phyloP scores from a whole-genome alignment of 106 monocot genomes.

The Dendrobium chrysotoxum region DNA sequence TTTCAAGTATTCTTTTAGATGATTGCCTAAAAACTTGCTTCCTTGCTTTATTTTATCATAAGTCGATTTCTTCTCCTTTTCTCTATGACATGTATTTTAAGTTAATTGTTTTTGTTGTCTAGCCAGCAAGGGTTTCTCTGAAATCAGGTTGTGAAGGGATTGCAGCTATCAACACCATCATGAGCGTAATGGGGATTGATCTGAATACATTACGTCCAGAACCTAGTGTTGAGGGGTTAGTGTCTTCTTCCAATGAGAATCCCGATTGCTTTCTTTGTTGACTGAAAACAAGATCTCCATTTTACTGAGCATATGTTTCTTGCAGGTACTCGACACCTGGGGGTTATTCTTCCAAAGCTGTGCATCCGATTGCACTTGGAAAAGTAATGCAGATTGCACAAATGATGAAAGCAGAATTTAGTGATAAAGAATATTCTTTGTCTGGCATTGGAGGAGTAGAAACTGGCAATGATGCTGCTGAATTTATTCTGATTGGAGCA shows the following conservation, averaged over 20 bases:
- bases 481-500: slow-evolving; percentile 94
- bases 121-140: slow-evolving; percentile 85
- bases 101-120: slow-evolving; percentile 17
- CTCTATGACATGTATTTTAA: background rate
- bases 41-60: background rate
- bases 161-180: slow-evolving; percentile 96
- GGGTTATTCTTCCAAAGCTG: slow-evolving; percentile 91
- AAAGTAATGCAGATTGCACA: slow-evolving; percentile 98
- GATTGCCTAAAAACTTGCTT: background rate
- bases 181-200: slow-evolving; percentile 98
- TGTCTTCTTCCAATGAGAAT: slow-evolving; percentile 9
- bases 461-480: slow-evolving; percentile 82
- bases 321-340: slow-evolving; percentile 91
- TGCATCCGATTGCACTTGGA: slow-evolving; percentile 92
- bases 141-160: slow-evolving; percentile 85
- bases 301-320: background rate
- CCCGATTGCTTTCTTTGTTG: background rate
- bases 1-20: background rate
- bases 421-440: slow-evolving; percentile 48
- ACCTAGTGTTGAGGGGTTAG: slow-evolving; percentile 96
- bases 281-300: background rate
- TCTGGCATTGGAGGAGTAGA: slow-evolving; percentile 98
- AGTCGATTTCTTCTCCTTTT: background rate
- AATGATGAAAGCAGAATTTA: slow-evolving; percentile 87
- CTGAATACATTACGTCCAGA: slow-evolving; percentile 89